phyloP scores from a whole-genome alignment of 1,284 basidiomycete species.

The Ustilago sp. region DNA sequence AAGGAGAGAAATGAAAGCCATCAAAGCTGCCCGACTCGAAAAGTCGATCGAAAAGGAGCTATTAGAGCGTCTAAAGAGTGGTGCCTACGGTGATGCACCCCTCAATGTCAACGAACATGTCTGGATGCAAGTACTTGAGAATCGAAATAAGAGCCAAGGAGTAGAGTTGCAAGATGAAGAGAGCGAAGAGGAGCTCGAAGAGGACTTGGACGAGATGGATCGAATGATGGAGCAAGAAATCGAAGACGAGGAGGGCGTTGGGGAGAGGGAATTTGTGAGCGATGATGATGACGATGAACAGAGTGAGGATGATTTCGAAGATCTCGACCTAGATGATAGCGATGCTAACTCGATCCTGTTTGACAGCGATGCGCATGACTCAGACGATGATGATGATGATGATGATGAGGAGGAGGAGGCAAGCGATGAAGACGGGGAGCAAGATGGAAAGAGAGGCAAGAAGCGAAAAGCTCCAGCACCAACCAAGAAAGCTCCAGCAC shows the following conservation, averaged over 20 bases:
- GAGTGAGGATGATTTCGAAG: slow-evolving; percentile 43
- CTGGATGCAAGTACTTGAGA: slow-evolving; percentile 77
- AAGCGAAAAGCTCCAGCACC: slow-evolving; percentile 19
- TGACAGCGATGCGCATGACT: slow-evolving; percentile 27
- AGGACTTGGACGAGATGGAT: slow-evolving; percentile 64
- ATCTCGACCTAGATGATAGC: slow-evolving; percentile 47
- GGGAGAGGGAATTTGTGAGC: slow-evolving; percentile 64
- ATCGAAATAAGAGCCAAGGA: slow-evolving; percentile 35
- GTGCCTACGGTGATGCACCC: slow-evolving; percentile 96
- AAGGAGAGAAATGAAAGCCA: slow-evolving; percentile 91
- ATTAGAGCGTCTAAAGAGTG: slow-evolving; percentile 91
- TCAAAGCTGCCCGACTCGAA: slow-evolving; percentile 85
- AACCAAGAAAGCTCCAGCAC: slow-evolving; percentile 2
- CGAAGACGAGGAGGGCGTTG: slow-evolving; percentile 58
- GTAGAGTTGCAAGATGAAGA: slow-evolving; percentile 65
- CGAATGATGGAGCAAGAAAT: slow-evolving; percentile 60
- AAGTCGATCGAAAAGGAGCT: slow-evolving; percentile 96
- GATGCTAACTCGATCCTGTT: slow-evolving; percentile 37
- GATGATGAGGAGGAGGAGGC: slow-evolving; percentile 45
- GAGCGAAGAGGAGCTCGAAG: slow-evolving; percentile 64
- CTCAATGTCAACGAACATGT: slow-evolving; percentile 98
- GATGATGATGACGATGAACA: slow-evolving; percentile 63
- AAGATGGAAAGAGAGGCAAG: slow-evolving; percentile 12
- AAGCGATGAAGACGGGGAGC: slow-evolving; percentile 19
- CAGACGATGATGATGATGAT: too few relatives aligned